Evolutionary conservation across 371 early-diverging fungal species (phyloP).

Genomic region (Funneliformis caledonium): DNA sequence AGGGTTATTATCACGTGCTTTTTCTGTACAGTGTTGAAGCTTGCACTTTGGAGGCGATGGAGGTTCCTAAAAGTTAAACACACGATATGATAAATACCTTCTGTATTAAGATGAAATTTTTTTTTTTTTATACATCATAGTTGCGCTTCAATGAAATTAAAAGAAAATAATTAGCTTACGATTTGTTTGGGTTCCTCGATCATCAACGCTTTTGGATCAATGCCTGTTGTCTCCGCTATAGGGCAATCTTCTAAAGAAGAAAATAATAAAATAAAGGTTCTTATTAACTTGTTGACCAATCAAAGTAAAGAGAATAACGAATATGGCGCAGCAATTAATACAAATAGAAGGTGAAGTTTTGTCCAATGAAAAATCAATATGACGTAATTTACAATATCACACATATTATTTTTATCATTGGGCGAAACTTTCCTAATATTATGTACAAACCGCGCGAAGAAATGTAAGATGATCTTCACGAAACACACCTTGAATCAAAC

Average conservation of each 20-base stretch:
- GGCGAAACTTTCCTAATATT: too few species aligned
- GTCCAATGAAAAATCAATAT: too few species aligned
- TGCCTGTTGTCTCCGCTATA: conserved; percentile 8
- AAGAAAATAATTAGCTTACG: neutral
- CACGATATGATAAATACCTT: neutral
- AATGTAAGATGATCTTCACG: neutral
- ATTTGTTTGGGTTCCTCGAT: neutral
- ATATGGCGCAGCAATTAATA: too few species aligned
- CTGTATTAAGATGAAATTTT: neutral
- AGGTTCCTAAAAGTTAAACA: neutral
- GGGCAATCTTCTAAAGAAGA: conserved; percentile 18
- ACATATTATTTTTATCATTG: too few species aligned
- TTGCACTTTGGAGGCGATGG: conserved; percentile 6
- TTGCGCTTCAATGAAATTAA: neutral
- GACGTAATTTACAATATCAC: too few species aligned
- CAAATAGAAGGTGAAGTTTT: too few species aligned
- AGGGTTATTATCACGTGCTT: conserved; percentile 26
- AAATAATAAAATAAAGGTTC: too few species aligned
- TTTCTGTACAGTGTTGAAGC: conserved; percentile 7
- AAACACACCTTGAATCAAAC: conserved; percentile 25
- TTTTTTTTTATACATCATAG: too few species aligned
- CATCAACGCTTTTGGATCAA: conserved; percentile 34
- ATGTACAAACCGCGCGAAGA: neutral
- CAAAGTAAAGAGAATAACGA: too few species aligned
- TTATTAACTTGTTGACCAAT: too few species aligned